phyloP scores from a whole-genome alignment of 768 basidiomycete species.

The Leccinum boreale region DNA sequence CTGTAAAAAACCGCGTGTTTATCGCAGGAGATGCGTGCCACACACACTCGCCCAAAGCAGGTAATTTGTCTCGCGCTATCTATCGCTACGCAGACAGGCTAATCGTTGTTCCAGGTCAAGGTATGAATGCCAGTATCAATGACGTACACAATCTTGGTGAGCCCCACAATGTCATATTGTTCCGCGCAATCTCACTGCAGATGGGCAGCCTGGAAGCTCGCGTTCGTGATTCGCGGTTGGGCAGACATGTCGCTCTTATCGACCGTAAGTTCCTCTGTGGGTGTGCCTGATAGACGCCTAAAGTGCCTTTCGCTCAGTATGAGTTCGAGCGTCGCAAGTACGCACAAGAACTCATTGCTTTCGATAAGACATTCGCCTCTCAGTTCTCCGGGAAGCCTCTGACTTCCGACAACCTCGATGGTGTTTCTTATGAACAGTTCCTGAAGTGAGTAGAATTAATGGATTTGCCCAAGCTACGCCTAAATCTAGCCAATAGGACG shows the following conservation, averaged over 20 bases:
- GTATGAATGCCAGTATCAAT: conserved; percentile 53
- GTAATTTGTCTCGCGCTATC: conserved; percentile 16
- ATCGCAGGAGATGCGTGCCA: conserved; percentile 57
- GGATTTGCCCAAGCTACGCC: neutral
- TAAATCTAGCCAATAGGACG: conserved; percentile 28
- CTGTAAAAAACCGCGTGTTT: conserved; percentile 46
- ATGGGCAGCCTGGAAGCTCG: conserved; percentile 49
- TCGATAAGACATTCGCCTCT: conserved; percentile 49
- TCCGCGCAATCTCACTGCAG: neutral
- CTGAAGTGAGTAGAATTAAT: conserved; percentile 31
- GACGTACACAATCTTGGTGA: conserved; percentile 50
- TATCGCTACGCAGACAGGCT: neutral
- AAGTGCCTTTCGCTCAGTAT: conserved; percentile 33
- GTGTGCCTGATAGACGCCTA: neutral
- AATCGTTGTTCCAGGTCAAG: conserved; percentile 40
- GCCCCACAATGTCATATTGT: neutral
- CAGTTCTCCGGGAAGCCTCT: conserved; percentile 54
- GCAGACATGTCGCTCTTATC: conserved; percentile 43
- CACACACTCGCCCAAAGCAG: conserved; percentile 43
- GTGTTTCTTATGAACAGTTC: conserved; percentile 43
- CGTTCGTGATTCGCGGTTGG: conserved; percentile 46
- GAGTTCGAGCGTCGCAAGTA: conserved; percentile 52
- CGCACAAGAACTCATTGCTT: conserved; percentile 52
- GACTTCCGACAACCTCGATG: conserved; percentile 34
- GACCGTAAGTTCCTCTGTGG: conserved; percentile 33